phyloP scores from a whole-genome alignment of 1,139 yeast species.

The Hyphopichia fennica region DNA sequence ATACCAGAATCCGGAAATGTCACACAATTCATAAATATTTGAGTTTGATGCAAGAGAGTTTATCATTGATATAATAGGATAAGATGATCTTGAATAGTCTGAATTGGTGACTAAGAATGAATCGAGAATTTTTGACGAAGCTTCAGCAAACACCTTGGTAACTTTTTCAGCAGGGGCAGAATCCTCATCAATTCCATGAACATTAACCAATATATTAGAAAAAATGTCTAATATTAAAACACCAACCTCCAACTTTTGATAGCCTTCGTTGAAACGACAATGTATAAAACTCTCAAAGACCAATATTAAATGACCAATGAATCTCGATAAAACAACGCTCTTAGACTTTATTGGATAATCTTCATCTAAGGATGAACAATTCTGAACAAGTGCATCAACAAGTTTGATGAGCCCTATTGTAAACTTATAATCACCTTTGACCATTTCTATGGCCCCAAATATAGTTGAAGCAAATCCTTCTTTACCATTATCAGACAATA shows the following conservation, averaged over 20 bases:
- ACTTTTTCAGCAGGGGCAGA: conserved; percentile 40
- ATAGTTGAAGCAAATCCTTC: conserved; percentile 67
- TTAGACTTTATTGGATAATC: conserved; percentile 46
- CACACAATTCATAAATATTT: conserved; percentile 42
- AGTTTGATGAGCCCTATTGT: conserved; percentile 60
- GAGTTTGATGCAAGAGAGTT: conserved; percentile 44
- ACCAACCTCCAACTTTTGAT: conserved; percentile 67
- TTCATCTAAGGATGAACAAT: conserved; percentile 46
- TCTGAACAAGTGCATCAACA: conserved; percentile 52
- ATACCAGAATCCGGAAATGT: conserved; percentile 41
- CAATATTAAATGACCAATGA: conserved; percentile 57
- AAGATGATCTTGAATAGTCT: conserved; percentile 53
- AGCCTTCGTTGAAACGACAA: conserved; percentile 61
- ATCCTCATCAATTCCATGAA: conserved; percentile 57
- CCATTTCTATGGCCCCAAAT: conserved; percentile 73
- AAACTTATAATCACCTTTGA: conserved; percentile 64
- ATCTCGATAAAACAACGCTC: conserved; percentile 53
- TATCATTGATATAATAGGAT: conserved; percentile 55
- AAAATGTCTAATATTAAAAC: conserved; percentile 56
- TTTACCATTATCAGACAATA: conserved; percentile 64
- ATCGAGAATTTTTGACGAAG: conserved; percentile 51
- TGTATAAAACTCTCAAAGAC: conserved; percentile 73
- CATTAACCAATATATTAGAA: conserved; percentile 51
- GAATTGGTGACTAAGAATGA: conserved; percentile 57
- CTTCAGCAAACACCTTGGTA: conserved; percentile 48